phyloP scores from a whole-genome alignment of 2,329 filamentous ascomycete genomes.

The Fusarium sp. region DNA sequence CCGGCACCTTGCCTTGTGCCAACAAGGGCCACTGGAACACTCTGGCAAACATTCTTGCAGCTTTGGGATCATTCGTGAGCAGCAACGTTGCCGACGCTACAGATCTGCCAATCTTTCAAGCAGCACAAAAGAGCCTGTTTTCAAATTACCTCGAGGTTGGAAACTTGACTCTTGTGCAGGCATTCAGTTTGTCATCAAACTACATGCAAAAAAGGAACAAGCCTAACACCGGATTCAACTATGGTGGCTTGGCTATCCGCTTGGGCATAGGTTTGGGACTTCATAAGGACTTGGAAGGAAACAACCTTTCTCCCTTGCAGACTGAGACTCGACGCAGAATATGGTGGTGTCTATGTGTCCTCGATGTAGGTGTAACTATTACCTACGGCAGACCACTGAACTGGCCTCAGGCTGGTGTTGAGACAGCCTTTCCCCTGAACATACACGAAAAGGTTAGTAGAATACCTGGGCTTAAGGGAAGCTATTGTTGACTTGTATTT shows the following conservation, averaged over 20 bases:
- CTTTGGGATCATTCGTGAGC: constrained; percentile 21
- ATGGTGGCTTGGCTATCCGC: constrained; percentile 15
- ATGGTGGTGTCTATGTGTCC: constrained; percentile 30
- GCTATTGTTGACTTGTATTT: background rate
- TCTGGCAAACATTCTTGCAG: constrained; percentile 11
- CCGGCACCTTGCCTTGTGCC: constrained; percentile 11
- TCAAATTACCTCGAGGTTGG: constrained; percentile 28
- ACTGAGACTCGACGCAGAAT: constrained; percentile 22
- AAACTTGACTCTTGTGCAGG: constrained; percentile 26
- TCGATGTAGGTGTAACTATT: constrained; percentile 23
- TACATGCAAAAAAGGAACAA: constrained; percentile 32
- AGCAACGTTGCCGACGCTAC: constrained; percentile 6
- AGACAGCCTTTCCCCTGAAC: constrained; percentile 20
- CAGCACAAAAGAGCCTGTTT: constrained; percentile 19
- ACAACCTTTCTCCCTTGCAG: constrained; percentile 5
- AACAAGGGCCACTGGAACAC: constrained; percentile 26
- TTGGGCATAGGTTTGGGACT: constrained; percentile 17
- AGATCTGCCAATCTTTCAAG: constrained; percentile 18
- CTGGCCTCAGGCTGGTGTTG: constrained; percentile 24
- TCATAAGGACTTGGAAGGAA: constrained; percentile 19
- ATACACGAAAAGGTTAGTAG: constrained; percentile 20
- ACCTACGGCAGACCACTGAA: constrained; percentile 28
- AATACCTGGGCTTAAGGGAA: accelerated
- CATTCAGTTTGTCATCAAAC: constrained; percentile 8
- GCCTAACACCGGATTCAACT: constrained; percentile 25